Percentiles rank a stretch among this genome's conserved stretches.
Evolutionary conservation across 768 basidiomycete species (phyloP).

Genomic region (Podaxis mareebaensis): DNA sequence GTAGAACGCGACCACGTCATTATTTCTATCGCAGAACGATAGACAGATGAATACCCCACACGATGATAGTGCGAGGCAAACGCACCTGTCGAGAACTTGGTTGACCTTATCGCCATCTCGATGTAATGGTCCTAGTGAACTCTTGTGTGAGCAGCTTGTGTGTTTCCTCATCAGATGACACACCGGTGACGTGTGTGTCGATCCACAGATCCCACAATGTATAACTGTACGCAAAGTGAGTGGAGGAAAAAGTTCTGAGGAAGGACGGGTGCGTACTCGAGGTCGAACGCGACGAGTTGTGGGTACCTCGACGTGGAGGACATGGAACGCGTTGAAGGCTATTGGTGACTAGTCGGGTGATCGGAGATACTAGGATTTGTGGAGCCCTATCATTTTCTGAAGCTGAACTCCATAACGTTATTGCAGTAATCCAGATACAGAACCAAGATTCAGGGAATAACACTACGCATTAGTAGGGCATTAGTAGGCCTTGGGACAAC

Average conservation of each 20-base stretch:
- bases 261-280: slow-evolving; percentile 53
- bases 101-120: slow-evolving; percentile 46
- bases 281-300: slow-evolving; percentile 74
- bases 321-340: neutral
- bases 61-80: neutral
- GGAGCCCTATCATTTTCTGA: neutral
- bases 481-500: too few species aligned
- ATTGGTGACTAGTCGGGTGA: neutral
- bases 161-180: slow-evolving; percentile 6
- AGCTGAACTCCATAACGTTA: neutral
- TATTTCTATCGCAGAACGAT: slow-evolving; percentile 40
- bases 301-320: slow-evolving; percentile 32
- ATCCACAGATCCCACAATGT: slow-evolving; percentile 90
- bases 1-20: slow-evolving; percentile 67
- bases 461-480: too few species aligned
- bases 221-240: slow-evolving; percentile 46
- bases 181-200: slow-evolving; percentile 71
- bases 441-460: too few species aligned
- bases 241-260: slow-evolving; percentile 3
- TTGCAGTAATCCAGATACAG: neutral
- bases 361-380: neutral
- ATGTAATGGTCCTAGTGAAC: slow-evolving; percentile 49
- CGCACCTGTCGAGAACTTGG: slow-evolving; percentile 52
- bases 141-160: neutral
- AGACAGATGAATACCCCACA: neutral